Conservation (phyloP, 345 rosid species). For the Ceriops decandra region DNA sequence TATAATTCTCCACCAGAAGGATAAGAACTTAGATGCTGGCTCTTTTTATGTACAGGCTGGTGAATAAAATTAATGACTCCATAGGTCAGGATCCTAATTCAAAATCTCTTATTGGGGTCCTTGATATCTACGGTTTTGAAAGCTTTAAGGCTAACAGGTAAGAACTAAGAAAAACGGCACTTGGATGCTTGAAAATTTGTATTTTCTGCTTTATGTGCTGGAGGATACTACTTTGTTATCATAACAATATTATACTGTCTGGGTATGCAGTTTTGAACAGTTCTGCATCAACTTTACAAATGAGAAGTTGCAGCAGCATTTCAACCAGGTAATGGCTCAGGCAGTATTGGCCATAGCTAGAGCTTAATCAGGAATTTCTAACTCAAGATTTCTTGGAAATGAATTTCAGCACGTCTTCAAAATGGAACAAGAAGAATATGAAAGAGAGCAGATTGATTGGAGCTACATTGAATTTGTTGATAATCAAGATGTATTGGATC, state of each 20-base stretch:
- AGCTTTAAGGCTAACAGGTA: slow-evolving; percentile 91
- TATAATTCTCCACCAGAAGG: background rate
- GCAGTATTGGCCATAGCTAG: slow-evolving; percentile 6
- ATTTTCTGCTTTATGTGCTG: background rate
- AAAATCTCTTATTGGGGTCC: slow-evolving; percentile 81
- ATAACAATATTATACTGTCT: slow-evolving; percentile 13
- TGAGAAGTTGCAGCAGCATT: slow-evolving; percentile 97
- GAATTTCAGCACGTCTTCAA: slow-evolving; percentile 86
- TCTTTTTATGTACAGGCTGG: slow-evolving; percentile 56
- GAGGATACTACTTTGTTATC: background rate
- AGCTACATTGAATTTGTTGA: slow-evolving; percentile 97
- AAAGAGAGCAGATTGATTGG: slow-evolving; percentile 89
- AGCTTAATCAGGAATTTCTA: slow-evolving; percentile 4
- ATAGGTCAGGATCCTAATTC: slow-evolving; percentile 90
- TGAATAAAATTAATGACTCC: slow-evolving; percentile 71
- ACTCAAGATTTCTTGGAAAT: slow-evolving; percentile 15
- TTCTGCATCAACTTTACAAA: slow-evolving; percentile 93
- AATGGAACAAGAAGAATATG: slow-evolving; percentile 98
- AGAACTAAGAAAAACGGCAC: background rate
- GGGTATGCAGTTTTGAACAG: slow-evolving; percentile 75
- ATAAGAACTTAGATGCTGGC: background rate
- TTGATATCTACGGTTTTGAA: slow-evolving; percentile 91
- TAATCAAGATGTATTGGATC: slow-evolving; percentile 92
- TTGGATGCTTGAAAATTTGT: slow-evolving; percentile 2
- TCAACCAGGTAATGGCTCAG: slow-evolving; percentile 64